Percentiles rank a stretch among this genome's conserved stretches.
Evolutionary conservation across 805 yeast species (phyloP).

Genomic region (Cyberlindnera maritima): DNA sequence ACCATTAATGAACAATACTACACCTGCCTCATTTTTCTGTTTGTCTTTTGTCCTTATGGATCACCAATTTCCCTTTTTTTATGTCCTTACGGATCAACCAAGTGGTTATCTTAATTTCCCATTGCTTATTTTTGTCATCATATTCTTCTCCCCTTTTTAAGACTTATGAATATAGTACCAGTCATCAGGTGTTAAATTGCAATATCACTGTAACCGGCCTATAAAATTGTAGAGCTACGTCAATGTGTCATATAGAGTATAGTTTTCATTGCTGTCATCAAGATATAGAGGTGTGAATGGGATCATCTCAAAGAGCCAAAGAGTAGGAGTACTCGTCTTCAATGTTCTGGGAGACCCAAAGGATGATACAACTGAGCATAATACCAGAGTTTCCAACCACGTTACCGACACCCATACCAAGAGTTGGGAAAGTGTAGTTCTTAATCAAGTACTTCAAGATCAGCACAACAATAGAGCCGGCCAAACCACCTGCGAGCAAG

Average conservation of each 20-base stretch:
- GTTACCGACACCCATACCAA: slow-evolving; percentile 92
- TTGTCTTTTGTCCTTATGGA: no score
- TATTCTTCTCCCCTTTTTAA: neutral
- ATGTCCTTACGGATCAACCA: no score
- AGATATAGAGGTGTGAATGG: neutral
- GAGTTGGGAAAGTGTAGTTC: slow-evolving; percentile 78
- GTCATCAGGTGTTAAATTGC: no score
- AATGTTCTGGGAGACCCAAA: slow-evolving; percentile 94
- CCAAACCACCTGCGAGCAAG: slow-evolving; percentile 87
- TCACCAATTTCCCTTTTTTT: no score
- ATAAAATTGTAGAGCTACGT: neutral
- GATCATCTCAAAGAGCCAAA: slow-evolving; percentile 55
- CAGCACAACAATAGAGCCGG: slow-evolving; percentile 87
- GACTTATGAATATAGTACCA: neutral
- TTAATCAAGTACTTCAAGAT: slow-evolving; percentile 81
- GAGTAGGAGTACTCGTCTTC: slow-evolving; percentile 96
- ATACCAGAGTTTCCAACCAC: slow-evolving; percentile 75
- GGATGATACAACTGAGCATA: slow-evolving; percentile 81
- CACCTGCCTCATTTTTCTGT: no score
- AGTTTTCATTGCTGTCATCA: neutral
- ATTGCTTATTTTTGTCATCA: neutral
- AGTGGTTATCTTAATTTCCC: neutral
- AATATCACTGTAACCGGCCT: no score
- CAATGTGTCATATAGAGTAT: neutral
- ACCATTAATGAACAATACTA: neutral